These are phyloP conservation scores for Golubevia pallescens DNA, from an alignment of 1,284 basidiomycete species.

Conservation along the genomic window DNA sequence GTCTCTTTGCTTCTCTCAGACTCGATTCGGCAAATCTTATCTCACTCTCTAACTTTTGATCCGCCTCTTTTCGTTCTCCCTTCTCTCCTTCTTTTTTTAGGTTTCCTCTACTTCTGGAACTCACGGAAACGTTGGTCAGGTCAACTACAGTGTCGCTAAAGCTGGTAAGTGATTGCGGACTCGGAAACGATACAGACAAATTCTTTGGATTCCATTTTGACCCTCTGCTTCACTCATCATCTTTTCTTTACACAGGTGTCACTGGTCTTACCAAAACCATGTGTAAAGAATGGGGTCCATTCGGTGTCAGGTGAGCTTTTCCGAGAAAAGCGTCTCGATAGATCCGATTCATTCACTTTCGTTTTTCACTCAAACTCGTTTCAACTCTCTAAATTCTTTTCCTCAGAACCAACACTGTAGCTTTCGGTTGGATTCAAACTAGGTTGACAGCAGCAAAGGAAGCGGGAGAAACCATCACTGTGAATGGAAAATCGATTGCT, in stretches of 20 bases:
- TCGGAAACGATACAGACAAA: not conserved
- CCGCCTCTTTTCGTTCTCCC: too few relatives aligned
- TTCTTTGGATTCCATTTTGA: not conserved
- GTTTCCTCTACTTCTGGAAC: slow-evolving; percentile 36
- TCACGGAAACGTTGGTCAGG: slow-evolving; percentile 73
- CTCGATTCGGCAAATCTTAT: not conserved
- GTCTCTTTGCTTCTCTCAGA: slow-evolving; percentile 10
- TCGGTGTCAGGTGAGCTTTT: slow-evolving; percentile 70
- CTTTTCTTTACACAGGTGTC: too few relatives aligned
- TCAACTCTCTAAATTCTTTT: not conserved
- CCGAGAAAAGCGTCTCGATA: not conserved
- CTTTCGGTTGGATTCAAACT: slow-evolving; percentile 78
- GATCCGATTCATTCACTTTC: not conserved
- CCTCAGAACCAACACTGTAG: slow-evolving; percentile 81
- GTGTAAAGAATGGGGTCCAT: slow-evolving; percentile 84
- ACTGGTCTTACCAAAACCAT: slow-evolving; percentile 80
- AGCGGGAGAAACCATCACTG: slow-evolving; percentile 76
- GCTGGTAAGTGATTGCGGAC: too few relatives aligned
- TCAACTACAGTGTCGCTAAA: slow-evolving; percentile 71
- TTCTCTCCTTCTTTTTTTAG: slow-evolving; percentile 38
- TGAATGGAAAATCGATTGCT: slow-evolving; percentile 81
- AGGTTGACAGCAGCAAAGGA: slow-evolving; percentile 78
- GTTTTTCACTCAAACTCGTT: not conserved
- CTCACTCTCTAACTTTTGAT: slow-evolving; percentile 2
- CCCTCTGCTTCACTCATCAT: not conserved